Percentiles rank a stretch among this genome's conserved stretches.
Conservation (phyloP, 2,329 filamentous ascomycete species). For the Pseudogymnoascus destructans region DNA sequence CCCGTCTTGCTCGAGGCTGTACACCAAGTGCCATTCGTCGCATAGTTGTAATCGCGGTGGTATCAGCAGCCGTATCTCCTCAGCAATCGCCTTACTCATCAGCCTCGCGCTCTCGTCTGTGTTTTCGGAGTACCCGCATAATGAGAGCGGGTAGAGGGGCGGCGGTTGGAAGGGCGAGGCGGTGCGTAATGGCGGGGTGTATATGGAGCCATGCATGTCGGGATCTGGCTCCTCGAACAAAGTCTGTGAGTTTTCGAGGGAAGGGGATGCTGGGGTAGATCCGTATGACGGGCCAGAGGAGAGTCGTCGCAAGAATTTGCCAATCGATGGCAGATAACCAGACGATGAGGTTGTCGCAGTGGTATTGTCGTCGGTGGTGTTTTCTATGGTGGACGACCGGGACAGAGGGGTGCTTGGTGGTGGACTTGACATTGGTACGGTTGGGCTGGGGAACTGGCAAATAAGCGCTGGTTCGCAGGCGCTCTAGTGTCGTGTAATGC, state of each 20-base stretch:
- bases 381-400: neutral
- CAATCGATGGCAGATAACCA: neutral
- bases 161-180: constrained; percentile 76
- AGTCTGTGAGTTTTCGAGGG: neutral
- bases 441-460: neutral
- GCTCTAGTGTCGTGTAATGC: constrained; percentile 1
- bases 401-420: neutral
- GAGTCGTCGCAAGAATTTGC: constrained; percentile 48
- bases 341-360: neutral
- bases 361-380: neutral
- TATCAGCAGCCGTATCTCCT: constrained; percentile 83
- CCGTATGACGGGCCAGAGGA: constrained; percentile 34
- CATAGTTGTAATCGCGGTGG: constrained; percentile 77
- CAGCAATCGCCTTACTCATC: constrained; percentile 61
- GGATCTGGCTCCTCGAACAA: neutral
- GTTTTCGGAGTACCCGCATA: constrained; percentile 51
- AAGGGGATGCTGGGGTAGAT: neutral
- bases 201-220: constrained; percentile 12
- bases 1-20: constrained; percentile 85
- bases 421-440: neutral
- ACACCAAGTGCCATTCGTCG: constrained; percentile 75
- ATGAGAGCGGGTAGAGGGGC: constrained; percentile 66
- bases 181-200: constrained; percentile 35
- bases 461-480: constrained; percentile 1
- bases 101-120: constrained; percentile 50